Percentiles rank a stretch among this genome's conserved stretches.
These are phyloP conservation scores for Acanthamoeba royreba DNA, from an alignment of 208 protist genomes.

Conservation along the genomic window DNA sequence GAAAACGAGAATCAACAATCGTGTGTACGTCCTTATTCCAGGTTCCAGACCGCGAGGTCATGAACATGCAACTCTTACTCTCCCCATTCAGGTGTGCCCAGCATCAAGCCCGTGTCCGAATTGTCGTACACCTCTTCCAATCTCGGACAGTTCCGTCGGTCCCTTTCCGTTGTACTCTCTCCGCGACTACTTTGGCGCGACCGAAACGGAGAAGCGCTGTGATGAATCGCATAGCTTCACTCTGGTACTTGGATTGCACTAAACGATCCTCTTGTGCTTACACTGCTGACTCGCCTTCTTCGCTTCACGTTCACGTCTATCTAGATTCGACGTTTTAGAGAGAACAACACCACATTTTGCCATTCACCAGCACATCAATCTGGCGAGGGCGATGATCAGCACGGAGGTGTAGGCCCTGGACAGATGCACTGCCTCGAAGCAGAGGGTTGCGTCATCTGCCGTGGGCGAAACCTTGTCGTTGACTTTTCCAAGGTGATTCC, in stretches of 20 bases:
- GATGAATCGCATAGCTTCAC: background rate
- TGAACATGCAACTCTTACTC: too few species aligned
- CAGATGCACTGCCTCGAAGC: background rate
- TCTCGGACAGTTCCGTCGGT: too few species aligned
- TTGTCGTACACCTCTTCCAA: too few species aligned
- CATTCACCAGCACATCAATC: background rate
- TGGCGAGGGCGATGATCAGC: background rate
- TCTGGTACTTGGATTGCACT: too few species aligned
- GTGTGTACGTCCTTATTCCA: too few species aligned
- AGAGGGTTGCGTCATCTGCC: background rate
- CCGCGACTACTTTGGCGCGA: background rate
- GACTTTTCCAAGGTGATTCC: background rate
- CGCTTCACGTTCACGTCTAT: background rate
- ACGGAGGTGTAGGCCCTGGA: background rate
- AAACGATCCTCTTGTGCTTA: background rate
- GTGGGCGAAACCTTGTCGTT: background rate
- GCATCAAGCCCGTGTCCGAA: too few species aligned
- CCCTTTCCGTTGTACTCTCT: too few species aligned
- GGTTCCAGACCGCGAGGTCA: too few species aligned
- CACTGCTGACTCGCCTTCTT: background rate
- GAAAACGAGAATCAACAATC: too few species aligned
- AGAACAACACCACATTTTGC: background rate
- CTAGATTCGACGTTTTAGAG: background rate
- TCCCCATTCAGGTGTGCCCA: too few species aligned
- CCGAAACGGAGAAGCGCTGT: background rate